Evolutionary conservation across 2,329 filamentous ascomycete species (phyloP).

Genomic region (Fusarium oligoseptatum): DNA sequence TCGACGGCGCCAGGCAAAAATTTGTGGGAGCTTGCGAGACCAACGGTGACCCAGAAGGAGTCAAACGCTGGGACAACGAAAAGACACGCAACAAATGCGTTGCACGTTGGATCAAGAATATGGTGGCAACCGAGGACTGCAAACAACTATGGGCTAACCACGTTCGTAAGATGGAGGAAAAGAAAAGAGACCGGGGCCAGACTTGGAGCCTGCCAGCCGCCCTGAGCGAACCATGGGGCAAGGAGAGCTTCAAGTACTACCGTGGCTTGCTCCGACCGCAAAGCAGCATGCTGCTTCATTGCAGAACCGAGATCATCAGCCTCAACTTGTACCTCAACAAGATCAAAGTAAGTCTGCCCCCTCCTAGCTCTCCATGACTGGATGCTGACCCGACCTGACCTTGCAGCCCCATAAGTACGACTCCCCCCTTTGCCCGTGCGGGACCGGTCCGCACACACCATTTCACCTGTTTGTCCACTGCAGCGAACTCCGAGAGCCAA

Average conservation of each 20-base stretch:
- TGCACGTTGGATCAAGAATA: slow-evolving; percentile 13
- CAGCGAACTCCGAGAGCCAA: not conserved
- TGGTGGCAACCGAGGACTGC: slow-evolving; percentile 11
- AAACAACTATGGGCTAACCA: not conserved
- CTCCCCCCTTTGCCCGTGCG: not conserved
- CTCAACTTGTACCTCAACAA: slow-evolving; percentile 10
- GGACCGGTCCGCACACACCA: not conserved
- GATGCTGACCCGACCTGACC: not conserved
- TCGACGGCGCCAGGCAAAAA: not conserved
- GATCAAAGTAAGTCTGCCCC: not conserved
- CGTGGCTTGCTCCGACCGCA: not conserved
- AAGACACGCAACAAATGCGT: not conserved
- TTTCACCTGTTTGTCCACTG: slow-evolving; percentile 9
- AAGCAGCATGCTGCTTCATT: slow-evolving; percentile 24
- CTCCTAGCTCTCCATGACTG: not conserved
- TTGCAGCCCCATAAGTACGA: not conserved
- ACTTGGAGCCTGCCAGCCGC: not conserved
- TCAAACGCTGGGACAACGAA: not conserved
- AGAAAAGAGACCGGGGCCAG: too few relatives aligned
- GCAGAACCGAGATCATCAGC: slow-evolving; percentile 19
- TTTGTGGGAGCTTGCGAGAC: not conserved
- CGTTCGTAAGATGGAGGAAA: not conserved
- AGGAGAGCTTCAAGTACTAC: slow-evolving; percentile 7
- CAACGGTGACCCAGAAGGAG: not conserved
- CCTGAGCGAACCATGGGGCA: not conserved